A percentile compares a stretch with the other conserved stretches of the same genome.
These are phyloP conservation scores for Cucurbita moschata DNA, from an alignment of 306 rosid species.

Conservation along the genomic window DNA sequence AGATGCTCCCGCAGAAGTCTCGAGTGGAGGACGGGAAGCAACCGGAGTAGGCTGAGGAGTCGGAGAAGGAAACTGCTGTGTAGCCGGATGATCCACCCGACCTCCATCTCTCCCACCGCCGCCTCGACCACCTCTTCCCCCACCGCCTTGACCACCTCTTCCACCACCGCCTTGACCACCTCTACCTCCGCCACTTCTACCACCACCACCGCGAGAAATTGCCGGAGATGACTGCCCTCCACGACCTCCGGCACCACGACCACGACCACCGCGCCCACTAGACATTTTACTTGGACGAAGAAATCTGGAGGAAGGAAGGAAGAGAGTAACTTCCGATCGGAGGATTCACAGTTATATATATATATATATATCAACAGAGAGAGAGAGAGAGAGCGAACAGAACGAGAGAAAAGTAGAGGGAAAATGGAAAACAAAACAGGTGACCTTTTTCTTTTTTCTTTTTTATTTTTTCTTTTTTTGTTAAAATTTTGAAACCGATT, in stretches of 20 bases:
- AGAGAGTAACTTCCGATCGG: not conserved
- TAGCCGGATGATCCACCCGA: not conserved
- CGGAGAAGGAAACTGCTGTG: not conserved
- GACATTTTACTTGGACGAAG: not conserved
- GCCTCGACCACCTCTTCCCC: not conserved
- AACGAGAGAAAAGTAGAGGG: not conserved
- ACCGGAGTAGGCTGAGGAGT: not conserved
- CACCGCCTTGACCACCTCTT: not conserved
- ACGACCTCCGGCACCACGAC: not conserved
- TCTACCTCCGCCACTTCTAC: slow-evolving; percentile 9
- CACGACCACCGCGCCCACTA: not conserved
- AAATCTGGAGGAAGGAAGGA: not conserved
- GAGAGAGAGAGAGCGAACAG: not conserved
- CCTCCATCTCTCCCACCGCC: slow-evolving; percentile 10
- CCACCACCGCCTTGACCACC: slow-evolving; percentile 1
- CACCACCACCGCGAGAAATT: not conserved
- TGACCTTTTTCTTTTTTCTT: not conserved
- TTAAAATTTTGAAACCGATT: not conserved
- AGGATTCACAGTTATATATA: not conserved
- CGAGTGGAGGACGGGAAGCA: not conserved
- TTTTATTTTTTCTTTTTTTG: too few species aligned
- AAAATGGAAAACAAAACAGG: not conserved
- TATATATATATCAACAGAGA: not conserved
- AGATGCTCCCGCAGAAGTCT: not conserved
- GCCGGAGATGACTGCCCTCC: slow-evolving; percentile 4